Base-by-base conservation (phyloP, 495 filamentous ascomycete genomes). In the Hypomontagnella monticulosa region DNA sequence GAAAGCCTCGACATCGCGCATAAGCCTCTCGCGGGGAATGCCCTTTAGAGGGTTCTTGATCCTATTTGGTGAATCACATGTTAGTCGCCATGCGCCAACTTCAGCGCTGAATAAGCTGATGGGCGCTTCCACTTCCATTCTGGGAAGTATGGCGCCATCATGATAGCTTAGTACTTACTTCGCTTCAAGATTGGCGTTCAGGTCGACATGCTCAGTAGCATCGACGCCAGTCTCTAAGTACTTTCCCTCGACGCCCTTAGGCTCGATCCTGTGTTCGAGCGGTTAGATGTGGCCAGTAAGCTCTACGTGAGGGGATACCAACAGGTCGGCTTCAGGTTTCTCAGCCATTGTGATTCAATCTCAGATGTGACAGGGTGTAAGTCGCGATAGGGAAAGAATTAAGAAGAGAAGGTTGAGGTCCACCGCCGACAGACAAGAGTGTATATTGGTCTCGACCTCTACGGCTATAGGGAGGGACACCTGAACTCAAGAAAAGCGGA, bases 1-100 rank as follows among this genome's bases (percentile, higher is more conserved):
- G 65, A 87, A 90, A 0, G 72, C 72, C 18, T 85, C 79, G 40
- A 89, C 88, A 48, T 85, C 74, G 8, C 61, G 67, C 71, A 89
- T 77, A 4, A 90, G 81, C 64, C 80, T 66, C 0, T 77, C 70
- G 27, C 75, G 75, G 3, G 86, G 74, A 53, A 89, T 80, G 7
- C 83, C 84, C 8, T 80, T 79, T 4, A 90, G 78, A 8, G 88
- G 86, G 70, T 89, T 90, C 47, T 79, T 73, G 56, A 85, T 85
- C 57, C 80, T 85, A 38, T 50, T 50, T 2, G 32, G 5, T 18
- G 32, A 23, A 43, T 66, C 54, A 61, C 58, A 44, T 46, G 54
- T 50, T 44, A 44, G 61, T 52, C 52, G 43, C 36, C 34, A 20
- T 41, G n/a, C 12, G 49, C 14, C 46, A 3, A 36, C 32, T 15